Percentiles rank a stretch among this genome's conserved stretches.
Evolutionary conservation across 768 basidiomycete genomes (phyloP).

Genomic region (Rubroboletus pulcherrimus): DNA sequence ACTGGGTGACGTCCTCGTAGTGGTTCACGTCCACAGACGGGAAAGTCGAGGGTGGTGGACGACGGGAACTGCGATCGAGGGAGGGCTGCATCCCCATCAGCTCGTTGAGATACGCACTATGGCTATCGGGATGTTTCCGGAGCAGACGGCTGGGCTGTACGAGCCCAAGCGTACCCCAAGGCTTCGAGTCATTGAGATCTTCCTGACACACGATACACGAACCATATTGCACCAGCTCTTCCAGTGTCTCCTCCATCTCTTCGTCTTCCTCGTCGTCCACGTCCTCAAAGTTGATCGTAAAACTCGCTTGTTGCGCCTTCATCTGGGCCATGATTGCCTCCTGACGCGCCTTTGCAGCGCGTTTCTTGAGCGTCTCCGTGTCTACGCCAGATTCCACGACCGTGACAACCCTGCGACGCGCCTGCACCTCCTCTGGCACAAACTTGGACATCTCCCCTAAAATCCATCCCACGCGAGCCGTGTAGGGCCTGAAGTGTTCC

Average conservation of each 20-base stretch:
- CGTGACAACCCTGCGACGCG: conserved; percentile 44
- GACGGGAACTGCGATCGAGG: conserved; percentile 51
- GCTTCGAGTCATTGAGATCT: conserved; percentile 64
- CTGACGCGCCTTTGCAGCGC: conserved; percentile 85
- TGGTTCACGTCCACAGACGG: conserved; percentile 21
- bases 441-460: conserved; percentile 55
- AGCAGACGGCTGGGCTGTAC: conserved; percentile 86
- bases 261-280: conserved; percentile 65
- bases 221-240: conserved; percentile 61
- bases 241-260: conserved; percentile 42
- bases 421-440: conserved; percentile 54
- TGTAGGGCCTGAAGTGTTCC: conserved; percentile 70
- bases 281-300: conserved; percentile 76
- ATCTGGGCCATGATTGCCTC: conserved; percentile 95
- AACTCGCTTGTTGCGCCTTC: conserved; percentile 86
- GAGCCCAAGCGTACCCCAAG: conserved; percentile 84
- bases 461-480: conserved; percentile 71
- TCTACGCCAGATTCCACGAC: conserved; percentile 38
- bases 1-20: conserved; percentile 28
- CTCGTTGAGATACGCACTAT: conserved; percentile 63
- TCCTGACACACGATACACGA: conserved; percentile 99
- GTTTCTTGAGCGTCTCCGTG: conserved; percentile 70
- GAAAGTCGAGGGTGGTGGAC: conserved; percentile 34
- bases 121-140: conserved; percentile 69
- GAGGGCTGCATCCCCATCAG: conserved; percentile 58